Base-by-base conservation (phyloP, 73 alveolate genomes). In the Paramecium sonneborni region DNA sequence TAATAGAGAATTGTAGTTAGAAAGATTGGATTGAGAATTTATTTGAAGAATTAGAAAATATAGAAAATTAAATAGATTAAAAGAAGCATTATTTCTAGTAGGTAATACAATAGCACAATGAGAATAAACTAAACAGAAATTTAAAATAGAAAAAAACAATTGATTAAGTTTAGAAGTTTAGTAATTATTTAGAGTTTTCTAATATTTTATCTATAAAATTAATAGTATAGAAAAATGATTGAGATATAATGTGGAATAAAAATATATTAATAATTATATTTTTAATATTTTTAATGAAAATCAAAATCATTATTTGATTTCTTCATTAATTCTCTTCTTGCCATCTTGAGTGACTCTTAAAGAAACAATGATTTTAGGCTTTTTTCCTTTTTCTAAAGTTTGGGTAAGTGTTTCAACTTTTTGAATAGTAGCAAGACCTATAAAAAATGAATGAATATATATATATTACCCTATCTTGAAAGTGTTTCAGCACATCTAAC, bases 341-440 rank as follows among this genome's bases (percentile, higher is more conserved):
- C 88, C 88, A 35, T 76, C 88, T 15, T 55, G 15, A n/a, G 88
- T 76, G 37, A 76, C 88, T 76, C 23, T 76, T 28, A 76, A 18
- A 10, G 69, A 26, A 21, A 76, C 88, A 34, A 76, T 30, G 10
- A 76, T 76, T 57, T 76, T 76, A 6, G 21, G 69, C 21, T 76
- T 76, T 21, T 41, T 76, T 38, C 70, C 88, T 15, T 39, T n/a
- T n/a, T 76, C 88, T 18, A 76, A 21, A 1, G 38, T 23, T 21
- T 32, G 32, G 35, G 88, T 76, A 76, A 76, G 46, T 6, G 88
- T 76, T 37, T 76, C 37, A 23, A 76, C 18, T 20, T 41, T 35
- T 43, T 76, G 69, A 76, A 76, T 76, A 4, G 88, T 76, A 28
- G 70, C 88, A 76, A 76, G 88, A 76, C 88, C 88, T 76, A 24